Conservation (phyloP, 1,284 basidiomycete genomes). For the Cutaneotrichosporon cutaneum region DNA sequence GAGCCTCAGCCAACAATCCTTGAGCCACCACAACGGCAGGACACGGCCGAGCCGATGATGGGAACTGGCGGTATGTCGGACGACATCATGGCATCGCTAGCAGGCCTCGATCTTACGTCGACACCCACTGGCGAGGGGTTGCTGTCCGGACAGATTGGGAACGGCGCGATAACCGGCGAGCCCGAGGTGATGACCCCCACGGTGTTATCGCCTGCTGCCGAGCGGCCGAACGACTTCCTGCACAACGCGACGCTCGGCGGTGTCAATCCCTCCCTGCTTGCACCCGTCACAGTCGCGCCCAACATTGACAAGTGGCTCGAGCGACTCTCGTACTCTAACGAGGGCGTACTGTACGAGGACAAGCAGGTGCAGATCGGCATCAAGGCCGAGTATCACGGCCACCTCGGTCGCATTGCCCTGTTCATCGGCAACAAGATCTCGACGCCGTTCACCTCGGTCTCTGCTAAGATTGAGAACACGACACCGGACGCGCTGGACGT, state of each 20-base stretch:
- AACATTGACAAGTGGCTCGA: constrained; percentile 86
- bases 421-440: constrained; percentile 96
- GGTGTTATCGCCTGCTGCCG: background rate
- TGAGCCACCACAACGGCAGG: constrained; percentile 7
- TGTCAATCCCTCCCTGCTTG: constrained; percentile 52
- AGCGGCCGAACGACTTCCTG: constrained; percentile 21
- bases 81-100: constrained; percentile 72
- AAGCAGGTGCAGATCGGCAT: constrained; percentile 91
- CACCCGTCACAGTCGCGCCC: constrained; percentile 61
- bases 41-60: constrained; percentile 42
- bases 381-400: constrained; percentile 92
- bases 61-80: constrained; percentile 42
- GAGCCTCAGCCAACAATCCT: constrained; percentile 11
- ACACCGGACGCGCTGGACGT: constrained; percentile 73
- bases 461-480: constrained; percentile 71
- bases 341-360: constrained; percentile 95
- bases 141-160: constrained; percentile 5
- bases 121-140: constrained; percentile 17
- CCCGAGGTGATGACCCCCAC: constrained; percentile 15
- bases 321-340: constrained; percentile 72
- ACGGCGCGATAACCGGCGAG: constrained; percentile 13
- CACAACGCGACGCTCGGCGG: constrained; percentile 46
- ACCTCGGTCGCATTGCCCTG: constrained; percentile 84
- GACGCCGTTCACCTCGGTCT: constrained; percentile 82
- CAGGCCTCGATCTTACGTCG: constrained; percentile 72